phyloP scores from a whole-genome alignment of 208 protist species.

The Acanthamoeba triangularis region DNA sequence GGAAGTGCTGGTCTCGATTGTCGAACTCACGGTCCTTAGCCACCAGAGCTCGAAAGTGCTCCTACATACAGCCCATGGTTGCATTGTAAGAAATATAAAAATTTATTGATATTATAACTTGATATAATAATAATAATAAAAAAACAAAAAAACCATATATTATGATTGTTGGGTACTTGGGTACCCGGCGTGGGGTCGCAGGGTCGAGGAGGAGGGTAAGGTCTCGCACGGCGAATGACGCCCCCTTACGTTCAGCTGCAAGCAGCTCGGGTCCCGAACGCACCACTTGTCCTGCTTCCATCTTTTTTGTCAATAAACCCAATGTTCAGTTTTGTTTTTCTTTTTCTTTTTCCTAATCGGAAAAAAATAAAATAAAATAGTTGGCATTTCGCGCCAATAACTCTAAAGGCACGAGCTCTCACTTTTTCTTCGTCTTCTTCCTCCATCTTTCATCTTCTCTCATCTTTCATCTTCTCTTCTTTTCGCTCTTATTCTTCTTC shows the following conservation, averaged over 20 bases:
- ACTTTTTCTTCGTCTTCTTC: too few species aligned
- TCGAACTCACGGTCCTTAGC: constrained; percentile 52
- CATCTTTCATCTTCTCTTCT: too few species aligned
- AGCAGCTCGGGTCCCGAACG: constrained; percentile 12
- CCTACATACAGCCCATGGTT: too few species aligned
- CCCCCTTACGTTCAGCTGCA: neutral
- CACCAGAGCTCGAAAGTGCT: constrained; percentile 30
- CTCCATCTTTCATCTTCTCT: too few species aligned
- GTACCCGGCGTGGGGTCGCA: neutral
- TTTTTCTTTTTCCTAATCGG: too few species aligned
- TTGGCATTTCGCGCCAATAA: too few species aligned
- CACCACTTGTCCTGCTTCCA: neutral
- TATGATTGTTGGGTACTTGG: neutral
- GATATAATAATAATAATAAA: neutral
- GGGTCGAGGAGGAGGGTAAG: constrained; percentile 68
- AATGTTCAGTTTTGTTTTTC: too few species aligned
- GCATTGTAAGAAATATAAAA: too few species aligned
- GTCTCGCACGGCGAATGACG: constrained; percentile 62
- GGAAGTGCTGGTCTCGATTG: constrained; percentile 58
- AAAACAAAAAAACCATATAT: neutral
- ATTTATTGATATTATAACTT: too few species aligned
- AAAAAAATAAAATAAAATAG: too few species aligned
- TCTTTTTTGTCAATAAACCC: neutral
- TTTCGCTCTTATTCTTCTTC: too few species aligned
- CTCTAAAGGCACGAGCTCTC: too few species aligned